Evolutionary conservation across 495 filamentous ascomycete species (phyloP).

Genomic region (Lasiosphaeris hirsuta): DNA sequence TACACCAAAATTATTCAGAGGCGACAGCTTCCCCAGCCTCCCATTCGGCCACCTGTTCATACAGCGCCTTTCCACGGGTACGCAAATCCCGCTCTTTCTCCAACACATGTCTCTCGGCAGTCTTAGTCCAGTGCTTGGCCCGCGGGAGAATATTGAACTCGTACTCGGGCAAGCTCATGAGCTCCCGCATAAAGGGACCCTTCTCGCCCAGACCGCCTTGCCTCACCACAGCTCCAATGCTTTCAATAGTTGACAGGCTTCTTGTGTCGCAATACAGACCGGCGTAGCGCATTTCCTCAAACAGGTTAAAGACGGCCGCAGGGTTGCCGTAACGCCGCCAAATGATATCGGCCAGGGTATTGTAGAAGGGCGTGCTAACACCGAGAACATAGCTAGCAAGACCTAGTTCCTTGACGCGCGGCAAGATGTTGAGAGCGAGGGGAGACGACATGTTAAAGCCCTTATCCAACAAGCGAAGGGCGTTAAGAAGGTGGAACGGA

Average conservation of each 20-base stretch:
- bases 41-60: too few relatives aligned
- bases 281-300: constrained; percentile 73
- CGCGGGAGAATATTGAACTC: constrained; percentile 21
- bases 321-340: constrained; percentile 65
- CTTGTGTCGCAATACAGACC: constrained; percentile 60
- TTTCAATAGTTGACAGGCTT: constrained; percentile 51
- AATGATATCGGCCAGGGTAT: constrained; percentile 62
- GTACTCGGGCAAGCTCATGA: constrained; percentile 40
- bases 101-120: constrained; percentile 17
- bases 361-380: constrained; percentile 68
- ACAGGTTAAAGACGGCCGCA: constrained; percentile 54
- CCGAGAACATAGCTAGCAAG: constrained; percentile 69
- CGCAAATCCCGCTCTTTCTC: constrained; percentile 17
- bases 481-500: constrained; percentile 59
- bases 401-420: constrained; percentile 68
- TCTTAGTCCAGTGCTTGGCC: constrained; percentile 22
- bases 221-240: constrained; percentile 21
- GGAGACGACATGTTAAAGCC: constrained; percentile 57
- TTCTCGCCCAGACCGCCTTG: constrained; percentile 5
- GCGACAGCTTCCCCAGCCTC: neutral
- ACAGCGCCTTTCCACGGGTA: neutral
- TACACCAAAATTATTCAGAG: neutral
- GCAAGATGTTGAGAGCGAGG: constrained; percentile 60
- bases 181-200: constrained; percentile 32
- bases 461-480: constrained; percentile 59